Evolutionary conservation across 2,329 filamentous ascomycete species (phyloP).

Genomic region (Dactylonectria estremocensis): DNA sequence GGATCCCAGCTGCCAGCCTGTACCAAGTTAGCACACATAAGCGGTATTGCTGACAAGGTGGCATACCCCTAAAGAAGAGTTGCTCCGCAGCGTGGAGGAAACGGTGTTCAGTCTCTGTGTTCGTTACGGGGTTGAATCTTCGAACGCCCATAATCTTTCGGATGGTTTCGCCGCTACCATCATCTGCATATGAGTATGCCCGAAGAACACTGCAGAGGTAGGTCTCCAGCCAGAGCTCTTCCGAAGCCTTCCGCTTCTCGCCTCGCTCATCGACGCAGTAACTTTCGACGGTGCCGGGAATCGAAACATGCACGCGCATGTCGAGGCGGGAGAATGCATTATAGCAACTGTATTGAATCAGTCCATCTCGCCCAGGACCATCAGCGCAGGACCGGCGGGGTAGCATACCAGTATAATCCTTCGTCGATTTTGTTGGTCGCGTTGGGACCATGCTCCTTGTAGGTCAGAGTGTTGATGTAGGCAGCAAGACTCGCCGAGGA

Average conservation of each 20-base stretch:
- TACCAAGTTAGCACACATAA: slow-evolving; percentile 34
- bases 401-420: slow-evolving; percentile 88
- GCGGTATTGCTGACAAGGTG: slow-evolving; percentile 4
- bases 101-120: slow-evolving; percentile 97
- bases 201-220: slow-evolving; percentile 95
- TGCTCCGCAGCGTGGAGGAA: slow-evolving; percentile 95
- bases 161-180: slow-evolving; percentile 94
- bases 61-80: slow-evolving; percentile 89
- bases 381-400: not conserved
- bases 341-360: slow-evolving; percentile 76
- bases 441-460: slow-evolving; percentile 84
- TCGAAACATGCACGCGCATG: slow-evolving; percentile 98
- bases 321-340: slow-evolving; percentile 99
- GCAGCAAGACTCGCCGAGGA: slow-evolving; percentile 97
- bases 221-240: slow-evolving; percentile 96
- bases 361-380: slow-evolving; percentile 50
- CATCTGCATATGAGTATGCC: slow-evolving; percentile 96
- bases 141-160: slow-evolving; percentile 98
- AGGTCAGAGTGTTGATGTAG: slow-evolving; percentile 98
- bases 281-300: slow-evolving; percentile 95
- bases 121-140: slow-evolving; percentile 97
- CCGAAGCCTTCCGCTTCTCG: slow-evolving; percentile 92
- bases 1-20: slow-evolving; percentile 94
- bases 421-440: slow-evolving; percentile 87
- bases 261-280: slow-evolving; percentile 98